phyloP scores from a whole-genome alignment of 2,329 filamentous ascomycete genomes.

The Orbilia javanica region DNA sequence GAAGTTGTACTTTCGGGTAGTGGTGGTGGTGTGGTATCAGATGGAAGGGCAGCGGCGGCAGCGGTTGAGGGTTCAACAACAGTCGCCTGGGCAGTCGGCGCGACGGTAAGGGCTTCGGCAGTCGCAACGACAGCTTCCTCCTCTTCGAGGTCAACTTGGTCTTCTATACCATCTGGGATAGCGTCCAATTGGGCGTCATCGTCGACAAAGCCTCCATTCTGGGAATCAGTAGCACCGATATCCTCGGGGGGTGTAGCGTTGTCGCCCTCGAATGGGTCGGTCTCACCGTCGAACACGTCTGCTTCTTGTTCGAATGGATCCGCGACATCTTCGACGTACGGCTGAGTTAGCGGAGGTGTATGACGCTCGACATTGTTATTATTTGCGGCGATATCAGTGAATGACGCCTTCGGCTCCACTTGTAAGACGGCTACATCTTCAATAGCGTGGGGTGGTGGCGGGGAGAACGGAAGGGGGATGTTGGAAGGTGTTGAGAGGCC shows the following conservation, averaged over 20 bases:
- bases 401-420: constrained; percentile 70
- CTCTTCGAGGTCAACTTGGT: constrained; percentile 50
- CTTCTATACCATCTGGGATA: constrained; percentile 40
- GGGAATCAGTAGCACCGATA: constrained; percentile 61
- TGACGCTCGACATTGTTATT: constrained; percentile 25
- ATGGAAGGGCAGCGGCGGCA: constrained; percentile 27
- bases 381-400: constrained; percentile 67
- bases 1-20: not conserved
- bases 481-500: constrained; percentile 48
- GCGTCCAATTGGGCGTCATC: constrained; percentile 67
- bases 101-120: constrained; percentile 64
- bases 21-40: constrained; percentile 34
- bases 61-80: constrained; percentile 22
- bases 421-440: constrained; percentile 30
- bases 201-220: constrained; percentile 70
- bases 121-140: constrained; percentile 64
- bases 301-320: constrained; percentile 53
- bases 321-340: constrained; percentile 51
- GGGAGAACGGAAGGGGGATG: constrained; percentile 52
- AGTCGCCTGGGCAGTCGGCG: constrained; percentile 14
- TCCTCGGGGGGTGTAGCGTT: constrained; percentile 27
- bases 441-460: constrained; percentile 33
- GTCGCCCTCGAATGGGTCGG: constrained; percentile 44
- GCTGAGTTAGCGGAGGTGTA: constrained; percentile 50
- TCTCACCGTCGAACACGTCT: constrained; percentile 47